Evolutionary conservation across 2,329 filamentous ascomycete species (phyloP).

Genomic region (Achaetomium macrosporum): DNA sequence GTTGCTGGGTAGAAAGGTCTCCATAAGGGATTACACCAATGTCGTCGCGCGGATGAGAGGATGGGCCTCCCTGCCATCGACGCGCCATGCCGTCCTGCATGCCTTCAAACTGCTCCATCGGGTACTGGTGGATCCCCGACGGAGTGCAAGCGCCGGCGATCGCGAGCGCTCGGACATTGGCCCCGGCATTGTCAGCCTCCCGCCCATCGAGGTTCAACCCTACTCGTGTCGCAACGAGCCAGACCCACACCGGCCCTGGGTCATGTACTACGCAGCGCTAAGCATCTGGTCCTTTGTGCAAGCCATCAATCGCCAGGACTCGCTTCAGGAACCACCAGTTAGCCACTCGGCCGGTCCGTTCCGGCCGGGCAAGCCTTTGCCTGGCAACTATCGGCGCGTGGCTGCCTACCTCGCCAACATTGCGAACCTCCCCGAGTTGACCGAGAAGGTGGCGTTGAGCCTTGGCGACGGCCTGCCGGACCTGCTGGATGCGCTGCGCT

Average conservation of each 20-base stretch:
- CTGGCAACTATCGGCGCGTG: slow-evolving; percentile 31
- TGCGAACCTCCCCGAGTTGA: slow-evolving; percentile 64
- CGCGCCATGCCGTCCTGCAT: slow-evolving; percentile 77
- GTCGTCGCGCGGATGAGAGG: slow-evolving; percentile 69
- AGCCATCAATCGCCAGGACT: slow-evolving; percentile 57
- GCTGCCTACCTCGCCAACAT: slow-evolving; percentile 52
- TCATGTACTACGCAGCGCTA: slow-evolving; percentile 79
- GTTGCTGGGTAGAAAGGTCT: slow-evolving; percentile 72
- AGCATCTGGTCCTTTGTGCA: slow-evolving; percentile 86
- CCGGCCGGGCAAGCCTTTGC: slow-evolving; percentile 33
- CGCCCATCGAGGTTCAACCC: slow-evolving; percentile 35
- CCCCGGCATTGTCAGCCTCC: slow-evolving; percentile 24
- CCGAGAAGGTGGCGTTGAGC: slow-evolving; percentile 59
- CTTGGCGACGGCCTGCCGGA: slow-evolving; percentile 52
- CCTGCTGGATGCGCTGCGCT: slow-evolving; percentile 39
- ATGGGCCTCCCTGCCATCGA: slow-evolving; percentile 71
- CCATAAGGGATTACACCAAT: slow-evolving; percentile 65
- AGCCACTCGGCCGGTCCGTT: slow-evolving; percentile 50
- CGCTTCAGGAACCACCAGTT: slow-evolving; percentile 41
- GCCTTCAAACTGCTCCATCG: slow-evolving; percentile 73
- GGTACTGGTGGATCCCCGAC: slow-evolving; percentile 58
- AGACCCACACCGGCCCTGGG: slow-evolving; percentile 81
- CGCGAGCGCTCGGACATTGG: slow-evolving; percentile 21
- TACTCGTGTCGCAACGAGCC: slow-evolving; percentile 75
- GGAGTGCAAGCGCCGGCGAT: slow-evolving; percentile 18